A percentile compares a stretch with the other conserved stretches of the same genome.
phyloP scores from a whole-genome alignment of 108 stramenopile genomes.

The Stephanodiscus triporus region DNA sequence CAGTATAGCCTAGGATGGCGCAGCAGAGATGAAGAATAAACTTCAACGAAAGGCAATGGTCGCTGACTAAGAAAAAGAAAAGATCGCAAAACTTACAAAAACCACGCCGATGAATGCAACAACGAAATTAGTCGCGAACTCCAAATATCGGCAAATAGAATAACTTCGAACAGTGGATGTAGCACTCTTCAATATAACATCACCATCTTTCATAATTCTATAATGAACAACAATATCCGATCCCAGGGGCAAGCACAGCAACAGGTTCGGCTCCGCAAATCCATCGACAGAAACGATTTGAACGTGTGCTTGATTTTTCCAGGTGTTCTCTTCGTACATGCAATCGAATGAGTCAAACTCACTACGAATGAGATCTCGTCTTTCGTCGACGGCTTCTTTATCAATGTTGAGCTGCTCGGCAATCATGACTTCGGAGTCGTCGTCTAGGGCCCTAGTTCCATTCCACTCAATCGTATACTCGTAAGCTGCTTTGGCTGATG shows the following conservation, averaged over 20 bases:
- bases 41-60: too few species aligned
- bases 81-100: slow-evolving; percentile 20
- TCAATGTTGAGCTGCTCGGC: slow-evolving; percentile 6
- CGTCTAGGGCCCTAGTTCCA: not conserved
- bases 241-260: slow-evolving; percentile 27
- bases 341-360: slow-evolving; percentile 25
- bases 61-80: not conserved
- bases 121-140: slow-evolving; percentile 19
- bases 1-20: slow-evolving; percentile 14
- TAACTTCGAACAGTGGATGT: slow-evolving; percentile 19
- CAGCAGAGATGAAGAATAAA: slow-evolving; percentile 4
- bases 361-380: slow-evolving; percentile 25
- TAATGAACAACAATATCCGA: slow-evolving; percentile 28
- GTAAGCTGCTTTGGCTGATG: slow-evolving; percentile 4
- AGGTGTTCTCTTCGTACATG: slow-evolving; percentile 6
- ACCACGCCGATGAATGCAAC: slow-evolving; percentile 14
- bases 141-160: slow-evolving; percentile 8
- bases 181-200: slow-evolving; percentile 14
- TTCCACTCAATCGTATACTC: slow-evolving; percentile 32
- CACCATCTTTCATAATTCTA: slow-evolving; percentile 2
- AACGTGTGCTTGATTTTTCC: slow-evolving; percentile 28
- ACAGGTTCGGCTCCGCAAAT: slow-evolving; percentile 25
- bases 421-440: slow-evolving; percentile 11
- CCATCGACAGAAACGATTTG: slow-evolving; percentile 34
- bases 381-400: slow-evolving; percentile 7